phyloP scores from a whole-genome alignment of 2,329 filamentous ascomycete genomes.

The Beauveria brongniartii region DNA sequence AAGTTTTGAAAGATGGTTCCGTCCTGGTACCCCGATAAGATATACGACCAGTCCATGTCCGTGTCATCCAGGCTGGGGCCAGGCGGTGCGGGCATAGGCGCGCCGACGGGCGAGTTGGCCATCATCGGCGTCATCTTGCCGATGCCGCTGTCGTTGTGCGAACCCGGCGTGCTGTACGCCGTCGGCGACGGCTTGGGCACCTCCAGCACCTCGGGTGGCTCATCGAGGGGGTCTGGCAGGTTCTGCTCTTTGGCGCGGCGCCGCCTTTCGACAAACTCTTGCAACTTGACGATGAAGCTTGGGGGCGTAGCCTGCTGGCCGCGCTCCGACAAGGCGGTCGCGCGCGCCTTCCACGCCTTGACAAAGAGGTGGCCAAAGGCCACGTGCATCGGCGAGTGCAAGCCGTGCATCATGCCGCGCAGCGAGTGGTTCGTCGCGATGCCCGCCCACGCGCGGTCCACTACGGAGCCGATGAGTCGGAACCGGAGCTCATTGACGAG shows the following conservation, averaged over 20 bases:
- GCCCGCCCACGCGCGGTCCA: conserved; percentile 50
- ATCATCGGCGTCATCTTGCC: conserved; percentile 2
- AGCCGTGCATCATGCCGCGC: conserved; percentile 39
- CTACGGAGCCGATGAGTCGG: conserved; percentile 44
- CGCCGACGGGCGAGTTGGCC: background rate
- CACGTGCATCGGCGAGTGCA: conserved; percentile 48
- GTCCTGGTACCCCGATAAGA: conserved; percentile 36
- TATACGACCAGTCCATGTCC: conserved; percentile 42
- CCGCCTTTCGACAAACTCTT: conserved; percentile 33
- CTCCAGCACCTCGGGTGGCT: background rate
- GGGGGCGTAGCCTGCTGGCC: conserved; percentile 37
- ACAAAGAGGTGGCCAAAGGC: conserved; percentile 51
- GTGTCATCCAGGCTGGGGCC: conserved; percentile 21
- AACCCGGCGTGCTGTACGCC: conserved; percentile 15
- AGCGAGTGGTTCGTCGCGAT: conserved; percentile 47
- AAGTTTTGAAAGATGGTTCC: conserved; percentile 24
- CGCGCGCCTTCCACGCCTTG: conserved; percentile 54
- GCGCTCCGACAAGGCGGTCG: conserved; percentile 35
- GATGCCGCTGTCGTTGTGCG: conserved; percentile 9
- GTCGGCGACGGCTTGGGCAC: conserved; percentile 1
- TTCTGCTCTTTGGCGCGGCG: conserved; percentile 24
- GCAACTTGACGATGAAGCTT: conserved; percentile 38
- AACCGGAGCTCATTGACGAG: conserved; percentile 47
- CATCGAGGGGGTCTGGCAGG: conserved; percentile 9
- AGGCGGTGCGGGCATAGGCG: background rate